These are phyloP conservation scores for Globisporangium canariense DNA, from an alignment of 352 stramenopile species.

Conservation along the genomic window DNA sequence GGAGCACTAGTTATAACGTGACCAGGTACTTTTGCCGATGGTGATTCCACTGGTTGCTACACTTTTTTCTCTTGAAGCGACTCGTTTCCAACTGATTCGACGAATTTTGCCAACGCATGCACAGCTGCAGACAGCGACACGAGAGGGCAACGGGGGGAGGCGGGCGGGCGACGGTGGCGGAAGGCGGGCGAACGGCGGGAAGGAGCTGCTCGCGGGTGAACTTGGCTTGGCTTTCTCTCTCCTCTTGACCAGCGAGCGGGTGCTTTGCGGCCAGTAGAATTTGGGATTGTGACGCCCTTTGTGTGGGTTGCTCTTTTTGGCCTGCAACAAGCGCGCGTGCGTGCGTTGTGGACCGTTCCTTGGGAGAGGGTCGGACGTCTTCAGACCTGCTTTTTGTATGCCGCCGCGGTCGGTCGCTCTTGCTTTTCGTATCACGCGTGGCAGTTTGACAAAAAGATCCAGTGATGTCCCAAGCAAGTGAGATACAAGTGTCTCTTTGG, in stretches of 20 bases:
- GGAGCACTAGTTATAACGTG: constrained; percentile 28
- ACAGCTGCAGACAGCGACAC: constrained; percentile 47
- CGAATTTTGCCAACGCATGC: constrained; percentile 87
- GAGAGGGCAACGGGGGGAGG: background rate
- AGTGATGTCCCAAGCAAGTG: background rate
- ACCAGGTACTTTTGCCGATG: constrained; percentile 30
- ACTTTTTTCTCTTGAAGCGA: constrained; percentile 81
- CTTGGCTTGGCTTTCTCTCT: background rate
- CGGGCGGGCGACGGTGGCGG: background rate
- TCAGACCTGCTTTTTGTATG: background rate
- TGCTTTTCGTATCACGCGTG: background rate
- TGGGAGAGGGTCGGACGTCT: constrained; percentile 1
- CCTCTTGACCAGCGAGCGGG: background rate
- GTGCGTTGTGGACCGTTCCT: background rate
- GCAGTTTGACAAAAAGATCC: background rate
- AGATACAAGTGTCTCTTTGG: background rate
- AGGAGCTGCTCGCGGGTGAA: background rate
- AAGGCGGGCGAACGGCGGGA: background rate
- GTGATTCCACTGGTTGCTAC: constrained; percentile 22
- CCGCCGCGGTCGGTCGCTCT: background rate
- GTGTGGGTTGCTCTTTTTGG: background rate
- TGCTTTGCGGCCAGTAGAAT: constrained; percentile 13
- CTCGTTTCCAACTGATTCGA: constrained; percentile 72
- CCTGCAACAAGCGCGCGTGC: too few species aligned
- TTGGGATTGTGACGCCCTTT: constrained; percentile 6